Evolutionary conservation across 306 rosid species (phyloP).

Genomic region (Vigna unguiculata): DNA sequence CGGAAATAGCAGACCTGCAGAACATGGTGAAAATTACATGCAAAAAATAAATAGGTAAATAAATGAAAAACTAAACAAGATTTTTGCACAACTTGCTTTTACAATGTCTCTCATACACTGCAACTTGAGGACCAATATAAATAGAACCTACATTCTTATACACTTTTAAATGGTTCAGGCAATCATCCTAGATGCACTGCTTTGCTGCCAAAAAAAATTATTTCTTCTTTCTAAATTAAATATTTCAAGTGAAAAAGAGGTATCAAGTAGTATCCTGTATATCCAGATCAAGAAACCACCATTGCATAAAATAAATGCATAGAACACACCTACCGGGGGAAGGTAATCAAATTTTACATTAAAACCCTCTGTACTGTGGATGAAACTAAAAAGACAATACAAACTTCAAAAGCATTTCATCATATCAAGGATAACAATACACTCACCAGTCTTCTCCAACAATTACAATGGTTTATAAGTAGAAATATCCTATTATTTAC

Average conservation of each 20-base stretch:
- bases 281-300: slow-evolving; percentile 21
- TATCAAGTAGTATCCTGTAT: slow-evolving; percentile 2
- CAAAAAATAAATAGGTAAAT: neutral
- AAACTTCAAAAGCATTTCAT: slow-evolving; percentile 32
- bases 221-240: neutral
- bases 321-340: neutral
- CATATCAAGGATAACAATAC: neutral
- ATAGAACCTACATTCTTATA: slow-evolving; percentile 11
- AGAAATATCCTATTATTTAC: slow-evolving; percentile 23
- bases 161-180: slow-evolving; percentile 14
- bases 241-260: neutral
- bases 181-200: slow-evolving; percentile 30
- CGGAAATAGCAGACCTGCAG: slow-evolving; percentile 94
- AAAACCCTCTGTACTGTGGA: slow-evolving; percentile 9
- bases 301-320: neutral
- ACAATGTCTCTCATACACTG: neutral
- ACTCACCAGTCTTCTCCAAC: neutral
- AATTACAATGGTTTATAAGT: slow-evolving; percentile 26
- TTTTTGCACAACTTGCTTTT: neutral
- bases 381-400: neutral
- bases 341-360: slow-evolving; percentile 4
- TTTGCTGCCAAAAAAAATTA: neutral
- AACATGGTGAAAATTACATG: slow-evolving; percentile 17
- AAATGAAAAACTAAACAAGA: slow-evolving; percentile 13
- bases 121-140: slow-evolving; percentile 7